A percentile compares a stretch with the other conserved stretches of the same genome.
Evolutionary conservation across 768 basidiomycete genomes (phyloP).

Genomic region (button mushroom (Agaricus bisporus)): DNA sequence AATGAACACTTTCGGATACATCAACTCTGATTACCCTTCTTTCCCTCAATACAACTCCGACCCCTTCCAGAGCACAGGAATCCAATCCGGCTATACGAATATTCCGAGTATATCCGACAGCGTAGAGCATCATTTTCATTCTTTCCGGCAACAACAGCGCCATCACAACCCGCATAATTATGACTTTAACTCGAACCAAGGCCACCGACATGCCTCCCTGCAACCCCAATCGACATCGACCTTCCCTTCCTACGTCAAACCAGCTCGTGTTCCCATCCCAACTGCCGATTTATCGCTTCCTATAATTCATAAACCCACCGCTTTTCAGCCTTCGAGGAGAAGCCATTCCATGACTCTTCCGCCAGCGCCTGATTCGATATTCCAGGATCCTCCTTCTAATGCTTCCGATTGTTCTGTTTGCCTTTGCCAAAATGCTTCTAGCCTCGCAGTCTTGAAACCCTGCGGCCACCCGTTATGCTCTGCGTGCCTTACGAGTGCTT

Average conservation of each 20-base stretch:
- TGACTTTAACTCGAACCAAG: not conserved
- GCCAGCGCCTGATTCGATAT: constrained; percentile 1
- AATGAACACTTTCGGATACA: constrained; percentile 29
- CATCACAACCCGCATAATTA: constrained; percentile 5
- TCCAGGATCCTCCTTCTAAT: constrained; percentile 11
- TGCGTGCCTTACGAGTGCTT: constrained; percentile 74
- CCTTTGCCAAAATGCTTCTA: constrained; percentile 32
- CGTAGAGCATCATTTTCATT: constrained; percentile 38
- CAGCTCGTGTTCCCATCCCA: constrained; percentile 11
- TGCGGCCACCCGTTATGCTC: constrained; percentile 77
- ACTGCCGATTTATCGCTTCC: constrained; percentile 10
- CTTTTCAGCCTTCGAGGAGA: not conserved
- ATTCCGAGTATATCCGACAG: constrained; percentile 32
- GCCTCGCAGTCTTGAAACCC: constrained; percentile 64
- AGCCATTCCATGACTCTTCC: constrained; percentile 1
- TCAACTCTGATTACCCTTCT: constrained; percentile 20
- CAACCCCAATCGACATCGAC: not conserved
- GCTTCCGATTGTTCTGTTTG: constrained; percentile 58
- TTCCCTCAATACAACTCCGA: constrained; percentile 25
- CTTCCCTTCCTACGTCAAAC: constrained; percentile 8
- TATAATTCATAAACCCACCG: constrained; percentile 1
- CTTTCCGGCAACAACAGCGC: constrained; percentile 24
- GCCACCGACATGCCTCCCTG: constrained; percentile 1
- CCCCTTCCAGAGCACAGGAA: constrained; percentile 30
- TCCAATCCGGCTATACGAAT: constrained; percentile 18